These are phyloP conservation scores for Hypoxylon perforatum DNA, from an alignment of 495 filamentous ascomycete genomes.

Conservation along the genomic window DNA sequence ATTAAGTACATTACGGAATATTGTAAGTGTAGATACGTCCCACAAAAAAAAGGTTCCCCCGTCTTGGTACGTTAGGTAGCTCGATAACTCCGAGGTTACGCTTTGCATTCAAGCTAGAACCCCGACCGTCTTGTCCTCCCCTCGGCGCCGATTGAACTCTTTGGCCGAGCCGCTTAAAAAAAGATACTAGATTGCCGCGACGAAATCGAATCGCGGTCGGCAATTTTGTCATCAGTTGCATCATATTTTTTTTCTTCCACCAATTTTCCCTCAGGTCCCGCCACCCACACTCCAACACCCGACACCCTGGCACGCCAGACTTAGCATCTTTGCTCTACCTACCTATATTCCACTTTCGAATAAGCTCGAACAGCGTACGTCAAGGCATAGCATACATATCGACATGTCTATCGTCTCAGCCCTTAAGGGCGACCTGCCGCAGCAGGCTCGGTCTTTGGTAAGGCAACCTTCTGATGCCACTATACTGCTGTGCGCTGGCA, in stretches of 20 bases:
- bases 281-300: neutral
- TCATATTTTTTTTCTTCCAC: constrained; percentile 28
- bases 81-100: constrained; percentile 34
- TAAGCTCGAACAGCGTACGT: neutral
- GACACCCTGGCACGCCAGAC: neutral
- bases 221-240: constrained; percentile 40
- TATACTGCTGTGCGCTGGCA: constrained; percentile 1
- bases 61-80: neutral
- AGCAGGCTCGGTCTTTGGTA: constrained; percentile 79
- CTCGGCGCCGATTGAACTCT: constrained; percentile 43
- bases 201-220: constrained; percentile 30
- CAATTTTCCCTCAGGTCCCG: neutral
- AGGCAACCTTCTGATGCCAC: constrained; percentile 39
- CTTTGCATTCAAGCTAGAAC: neutral
- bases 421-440: constrained; percentile 71
- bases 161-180: constrained; percentile 37
- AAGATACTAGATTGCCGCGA: constrained; percentile 11
- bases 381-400: constrained; percentile 18
- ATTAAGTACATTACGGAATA: neutral
- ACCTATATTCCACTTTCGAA: neutral
- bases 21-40: neutral
- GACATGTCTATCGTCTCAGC: constrained; percentile 61
- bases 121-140: constrained; percentile 12
- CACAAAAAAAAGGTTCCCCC: neutral
- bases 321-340: neutral